A percentile compares a stretch with the other conserved stretches of the same genome.
Conservation (phyloP, 2,329 filamentous ascomycete species). For the Claviceps fusiformis region DNA sequence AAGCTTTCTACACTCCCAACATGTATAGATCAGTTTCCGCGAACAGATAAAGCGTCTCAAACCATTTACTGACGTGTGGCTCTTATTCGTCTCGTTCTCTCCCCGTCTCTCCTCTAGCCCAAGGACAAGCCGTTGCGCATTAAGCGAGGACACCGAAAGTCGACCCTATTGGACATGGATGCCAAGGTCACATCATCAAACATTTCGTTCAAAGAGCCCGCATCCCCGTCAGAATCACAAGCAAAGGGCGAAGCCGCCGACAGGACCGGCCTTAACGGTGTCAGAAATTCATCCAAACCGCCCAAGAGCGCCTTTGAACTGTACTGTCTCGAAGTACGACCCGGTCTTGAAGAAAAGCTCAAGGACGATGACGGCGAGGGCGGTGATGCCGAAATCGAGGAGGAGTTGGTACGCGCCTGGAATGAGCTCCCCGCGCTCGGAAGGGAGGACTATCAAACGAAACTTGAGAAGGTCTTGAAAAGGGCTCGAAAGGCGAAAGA, state of each 20-base stretch:
- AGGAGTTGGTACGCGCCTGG: constrained; percentile 42
- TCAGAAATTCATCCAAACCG: constrained; percentile 26
- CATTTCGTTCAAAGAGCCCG: constrained; percentile 32
- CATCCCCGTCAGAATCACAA: constrained; percentile 26
- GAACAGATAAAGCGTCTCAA: too few species aligned
- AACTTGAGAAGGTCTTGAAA: constrained; percentile 15
- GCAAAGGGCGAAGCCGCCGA: constrained; percentile 13
- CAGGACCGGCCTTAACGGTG: constrained; percentile 23
- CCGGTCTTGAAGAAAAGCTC: constrained; percentile 28
- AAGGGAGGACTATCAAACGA: constrained; percentile 34
- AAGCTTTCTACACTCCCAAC: constrained; percentile 17
- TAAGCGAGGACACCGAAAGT: constrained; percentile 58
- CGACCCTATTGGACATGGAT: constrained; percentile 33
- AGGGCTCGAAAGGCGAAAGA: constrained; percentile 16
- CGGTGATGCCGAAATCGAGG: constrained; percentile 30
- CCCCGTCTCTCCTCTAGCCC: constrained; percentile 36
- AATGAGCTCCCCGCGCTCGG: constrained; percentile 35
- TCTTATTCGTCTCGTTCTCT: constrained; percentile 8
- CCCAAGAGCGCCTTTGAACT: constrained; percentile 39
- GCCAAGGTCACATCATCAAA: constrained; percentile 24
- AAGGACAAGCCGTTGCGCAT: constrained; percentile 65
- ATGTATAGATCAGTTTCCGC: too few species aligned
- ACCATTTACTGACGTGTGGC: background rate
- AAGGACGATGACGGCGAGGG: constrained; percentile 22
- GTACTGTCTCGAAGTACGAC: constrained; percentile 37